phyloP scores from a whole-genome alignment of 2,329 filamentous ascomycete species.

The Chaetomium olivaceum region DNA sequence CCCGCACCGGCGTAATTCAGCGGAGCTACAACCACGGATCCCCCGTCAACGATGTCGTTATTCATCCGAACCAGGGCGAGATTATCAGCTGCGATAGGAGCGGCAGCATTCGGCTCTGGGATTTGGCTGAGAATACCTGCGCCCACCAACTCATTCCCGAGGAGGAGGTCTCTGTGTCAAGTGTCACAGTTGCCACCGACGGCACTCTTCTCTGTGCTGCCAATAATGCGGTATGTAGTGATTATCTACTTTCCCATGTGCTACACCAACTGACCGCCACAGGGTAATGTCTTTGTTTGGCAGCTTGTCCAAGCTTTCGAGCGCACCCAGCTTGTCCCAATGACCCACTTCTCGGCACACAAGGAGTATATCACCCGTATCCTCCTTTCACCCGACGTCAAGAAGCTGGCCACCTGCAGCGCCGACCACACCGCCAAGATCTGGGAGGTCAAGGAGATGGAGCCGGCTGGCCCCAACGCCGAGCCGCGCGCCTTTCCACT shows the following conservation, averaged over 20 bases:
- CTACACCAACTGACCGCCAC: conserved; percentile 18
- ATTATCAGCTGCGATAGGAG: conserved; percentile 94
- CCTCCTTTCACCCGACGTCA: conserved; percentile 87
- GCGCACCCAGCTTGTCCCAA: conserved; percentile 77
- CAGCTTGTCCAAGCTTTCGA: conserved; percentile 82
- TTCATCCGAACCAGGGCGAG: conserved; percentile 97
- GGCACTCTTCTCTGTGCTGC: conserved; percentile 90
- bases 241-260: too few relatives aligned
- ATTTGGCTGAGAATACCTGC: conserved; percentile 94
- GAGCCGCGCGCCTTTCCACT: conserved; percentile 68
- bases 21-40: conserved; percentile 88
- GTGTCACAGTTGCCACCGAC: conserved; percentile 93
- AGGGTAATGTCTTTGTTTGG: conserved; percentile 99
- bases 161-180: conserved; percentile 89
- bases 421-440: conserved; percentile 94
- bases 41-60: conserved; percentile 97
- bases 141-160: conserved; percentile 95
- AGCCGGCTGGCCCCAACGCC: conserved; percentile 41
- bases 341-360: conserved; percentile 88
- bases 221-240: conserved; percentile 72
- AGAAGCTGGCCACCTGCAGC: conserved; percentile 89
- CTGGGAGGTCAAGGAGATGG: conserved; percentile 82
- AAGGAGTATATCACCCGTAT: conserved; percentile 91
- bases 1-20: conserved; percentile 79
- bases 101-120: conserved; percentile 93